Conservation (phyloP, 352 stramenopile species). For the Hyaloperonospora brassicae region DNA sequence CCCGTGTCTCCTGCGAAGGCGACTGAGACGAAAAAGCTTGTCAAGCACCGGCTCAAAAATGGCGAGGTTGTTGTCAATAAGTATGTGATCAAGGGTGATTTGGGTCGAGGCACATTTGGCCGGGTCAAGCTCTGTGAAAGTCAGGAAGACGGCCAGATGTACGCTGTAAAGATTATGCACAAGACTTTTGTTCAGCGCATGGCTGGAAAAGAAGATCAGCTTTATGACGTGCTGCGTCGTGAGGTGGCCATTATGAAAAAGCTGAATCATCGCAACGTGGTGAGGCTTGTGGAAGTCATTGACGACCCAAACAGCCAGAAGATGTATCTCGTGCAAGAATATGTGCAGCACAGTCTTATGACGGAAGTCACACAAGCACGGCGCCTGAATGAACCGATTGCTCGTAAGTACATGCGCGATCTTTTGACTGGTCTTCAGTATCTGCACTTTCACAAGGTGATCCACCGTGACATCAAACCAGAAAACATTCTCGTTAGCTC, state of each 20-base stretch:
- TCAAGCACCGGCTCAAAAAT: conserved; percentile 79
- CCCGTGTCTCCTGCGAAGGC: conserved; percentile 48
- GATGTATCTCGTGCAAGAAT: conserved; percentile 93
- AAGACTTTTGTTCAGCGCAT: conserved; percentile 87
- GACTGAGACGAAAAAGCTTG: conserved; percentile 71
- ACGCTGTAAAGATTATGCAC: conserved; percentile 87
- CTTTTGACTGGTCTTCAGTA: conserved; percentile 87
- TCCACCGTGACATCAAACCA: conserved; percentile 90
- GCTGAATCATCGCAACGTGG: conserved; percentile 89
- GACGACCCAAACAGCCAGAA: conserved; percentile 91
- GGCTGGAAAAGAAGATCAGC: conserved; percentile 76
- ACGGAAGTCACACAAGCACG: conserved; percentile 75
- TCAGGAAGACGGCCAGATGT: conserved; percentile 72
- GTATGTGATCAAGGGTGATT: conserved; percentile 87
- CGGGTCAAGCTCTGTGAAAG: conserved; percentile 77
- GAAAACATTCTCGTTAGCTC: conserved; percentile 82
- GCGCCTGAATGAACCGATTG: conserved; percentile 54
- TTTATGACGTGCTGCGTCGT: conserved; percentile 73
- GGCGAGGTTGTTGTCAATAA: conserved; percentile 89
- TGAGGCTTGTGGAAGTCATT: conserved; percentile 92
- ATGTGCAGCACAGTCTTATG: conserved; percentile 89
- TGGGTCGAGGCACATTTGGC: conserved; percentile 88
- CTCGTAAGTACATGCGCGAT: conserved; percentile 85
- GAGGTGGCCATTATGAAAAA: conserved; percentile 97
- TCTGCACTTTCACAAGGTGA: conserved; percentile 90